A percentile compares a stretch with the other conserved stretches of the same genome.
These are phyloP conservation scores for Paracorniculantispora psalliotae DNA, from an alignment of 2,329 filamentous ascomycete genomes.

Conservation along the genomic window DNA sequence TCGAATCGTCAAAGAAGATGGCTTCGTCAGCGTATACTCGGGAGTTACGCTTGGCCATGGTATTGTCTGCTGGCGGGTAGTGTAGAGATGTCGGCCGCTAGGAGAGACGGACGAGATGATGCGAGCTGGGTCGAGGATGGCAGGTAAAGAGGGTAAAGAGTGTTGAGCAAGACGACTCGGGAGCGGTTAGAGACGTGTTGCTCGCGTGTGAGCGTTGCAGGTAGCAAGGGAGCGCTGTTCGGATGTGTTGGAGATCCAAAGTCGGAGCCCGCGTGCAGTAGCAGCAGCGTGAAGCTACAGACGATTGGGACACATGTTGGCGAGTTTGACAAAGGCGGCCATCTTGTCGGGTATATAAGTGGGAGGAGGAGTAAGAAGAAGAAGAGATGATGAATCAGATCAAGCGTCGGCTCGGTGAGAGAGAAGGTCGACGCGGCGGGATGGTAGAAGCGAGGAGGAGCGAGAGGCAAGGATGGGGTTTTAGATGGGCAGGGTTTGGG, in stretches of 20 bases:
- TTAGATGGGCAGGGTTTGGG: slow-evolving; percentile 5
- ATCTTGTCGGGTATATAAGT: slow-evolving; percentile 19
- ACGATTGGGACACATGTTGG: slow-evolving; percentile 17
- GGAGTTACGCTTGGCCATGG: slow-evolving; percentile 23
- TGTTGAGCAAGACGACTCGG: background rate
- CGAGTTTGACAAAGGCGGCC: slow-evolving; percentile 19
- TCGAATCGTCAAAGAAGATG: slow-evolving; percentile 13
- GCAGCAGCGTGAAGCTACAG: slow-evolving; percentile 16
- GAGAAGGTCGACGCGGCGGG: slow-evolving; percentile 2
- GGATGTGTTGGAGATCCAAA: slow-evolving; percentile 5
- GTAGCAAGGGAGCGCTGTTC: background rate
- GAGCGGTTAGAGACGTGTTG: background rate
- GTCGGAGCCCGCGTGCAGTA: slow-evolving; percentile 13
- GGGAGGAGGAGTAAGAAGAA: background rate
- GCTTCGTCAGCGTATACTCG: slow-evolving; percentile 20
- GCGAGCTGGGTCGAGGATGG: background rate
- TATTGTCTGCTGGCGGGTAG: background rate
- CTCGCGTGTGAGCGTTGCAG: background rate
- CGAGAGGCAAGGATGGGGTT: background rate
- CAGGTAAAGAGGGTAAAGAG: background rate
- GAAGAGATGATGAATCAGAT: background rate
- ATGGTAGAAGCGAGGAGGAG: slow-evolving; percentile 8
- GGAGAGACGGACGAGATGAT: background rate
- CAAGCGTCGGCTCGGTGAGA: slow-evolving; percentile 8
- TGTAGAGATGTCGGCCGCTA: background rate